These are phyloP conservation scores for Ananas comosus DNA, from an alignment of 176 grass and related monocot genomes.

Conservation along the genomic window DNA sequence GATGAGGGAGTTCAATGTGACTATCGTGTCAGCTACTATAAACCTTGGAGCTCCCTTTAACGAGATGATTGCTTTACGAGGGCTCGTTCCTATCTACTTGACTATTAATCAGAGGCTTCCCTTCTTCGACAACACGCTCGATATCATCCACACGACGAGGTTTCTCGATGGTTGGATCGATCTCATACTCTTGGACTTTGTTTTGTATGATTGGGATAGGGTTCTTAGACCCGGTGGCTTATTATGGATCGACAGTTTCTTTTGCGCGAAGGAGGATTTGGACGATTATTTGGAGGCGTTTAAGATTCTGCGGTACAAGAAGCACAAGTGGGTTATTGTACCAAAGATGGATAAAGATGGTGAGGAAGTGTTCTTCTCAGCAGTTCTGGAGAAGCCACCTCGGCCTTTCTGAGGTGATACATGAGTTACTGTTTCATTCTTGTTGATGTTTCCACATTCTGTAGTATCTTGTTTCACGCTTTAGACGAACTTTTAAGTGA, in stretches of 20 bases:
- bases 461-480: neutral
- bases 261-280: slow-evolving; percentile 27
- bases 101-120: slow-evolving; percentile 31
- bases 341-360: slow-evolving; percentile 37
- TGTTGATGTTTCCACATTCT: neutral
- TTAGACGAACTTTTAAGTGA: neutral
- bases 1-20: slow-evolving; percentile 30
- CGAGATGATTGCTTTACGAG: slow-evolving; percentile 38
- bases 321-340: slow-evolving; percentile 25
- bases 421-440: neutral
- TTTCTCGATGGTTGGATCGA: slow-evolving; percentile 42
- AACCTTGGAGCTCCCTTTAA: slow-evolving; percentile 38
- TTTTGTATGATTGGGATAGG: slow-evolving; percentile 38
- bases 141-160: slow-evolving; percentile 34
- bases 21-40: slow-evolving; percentile 30
- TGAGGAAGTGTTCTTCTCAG: slow-evolving; percentile 36
- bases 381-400: slow-evolving; percentile 36
- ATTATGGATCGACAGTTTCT: slow-evolving; percentile 44
- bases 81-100: slow-evolving; percentile 28
- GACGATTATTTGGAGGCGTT: slow-evolving; percentile 34
- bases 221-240: slow-evolving; percentile 34
- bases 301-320: slow-evolving; percentile 34
- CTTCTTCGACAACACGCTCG: slow-evolving; percentile 46
- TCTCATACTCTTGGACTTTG: slow-evolving; percentile 28
- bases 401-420: slow-evolving; percentile 27